Evolutionary conservation across 306 rosid genomes (phyloP).

Genomic region (Vigna trinervia): DNA sequence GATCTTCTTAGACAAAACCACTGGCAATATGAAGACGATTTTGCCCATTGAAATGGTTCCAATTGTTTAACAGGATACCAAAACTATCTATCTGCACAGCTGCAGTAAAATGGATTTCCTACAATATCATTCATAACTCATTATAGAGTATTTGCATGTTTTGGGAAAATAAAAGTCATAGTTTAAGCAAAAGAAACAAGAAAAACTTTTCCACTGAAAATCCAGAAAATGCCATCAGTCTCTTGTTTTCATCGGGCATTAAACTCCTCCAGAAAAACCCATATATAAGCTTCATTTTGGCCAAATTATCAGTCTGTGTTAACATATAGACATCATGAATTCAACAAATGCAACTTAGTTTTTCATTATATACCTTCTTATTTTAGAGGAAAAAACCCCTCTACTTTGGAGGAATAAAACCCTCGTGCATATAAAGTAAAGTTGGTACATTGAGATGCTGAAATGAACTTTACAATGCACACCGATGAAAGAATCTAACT

Average conservation of each 20-base stretch:
- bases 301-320: not conserved
- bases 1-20: too few relatives aligned
- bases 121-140: not conserved
- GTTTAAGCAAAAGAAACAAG: not conserved
- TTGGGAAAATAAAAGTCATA: not conserved
- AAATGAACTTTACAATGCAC: not conserved
- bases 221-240: not conserved
- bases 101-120: not conserved
- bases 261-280: not conserved
- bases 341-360: not conserved
- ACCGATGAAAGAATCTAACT: slow-evolving; percentile 2
- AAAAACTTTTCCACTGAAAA: not conserved
- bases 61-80: not conserved
- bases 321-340: not conserved
- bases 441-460: not conserved
- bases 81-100: not conserved
- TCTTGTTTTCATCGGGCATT: not conserved
- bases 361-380: not conserved
- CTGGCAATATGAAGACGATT: too few relatives aligned
- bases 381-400: not conserved
- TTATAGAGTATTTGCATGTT: not conserved
- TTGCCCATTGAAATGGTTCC: not conserved
- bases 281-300: not conserved
- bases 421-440: not conserved
- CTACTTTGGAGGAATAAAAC: not conserved